Percentiles rank a stretch among this genome's conserved stretches.
These are phyloP conservation scores for Candida suzukii DNA, from an alignment of 805 yeast genomes.

Conservation along the genomic window DNA sequence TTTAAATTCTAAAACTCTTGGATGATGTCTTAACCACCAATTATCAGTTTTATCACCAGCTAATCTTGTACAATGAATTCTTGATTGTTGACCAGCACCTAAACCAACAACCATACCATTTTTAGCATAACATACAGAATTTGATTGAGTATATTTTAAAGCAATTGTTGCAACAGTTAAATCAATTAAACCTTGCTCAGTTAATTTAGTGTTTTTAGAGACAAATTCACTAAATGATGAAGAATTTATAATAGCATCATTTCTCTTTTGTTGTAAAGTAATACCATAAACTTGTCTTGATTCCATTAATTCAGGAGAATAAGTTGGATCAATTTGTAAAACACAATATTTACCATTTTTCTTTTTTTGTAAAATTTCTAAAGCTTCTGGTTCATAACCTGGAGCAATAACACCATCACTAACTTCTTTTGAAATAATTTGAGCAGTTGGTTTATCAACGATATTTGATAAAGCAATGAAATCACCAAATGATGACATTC, in stretches of 20 bases:
- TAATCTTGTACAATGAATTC: slow-evolving; percentile 98
- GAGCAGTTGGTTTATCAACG: slow-evolving; percentile 94
- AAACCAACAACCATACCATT: slow-evolving; percentile 99
- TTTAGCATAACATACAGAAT: slow-evolving; percentile 97
- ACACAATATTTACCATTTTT: slow-evolving; percentile 97
- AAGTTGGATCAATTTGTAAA: slow-evolving; percentile 93
- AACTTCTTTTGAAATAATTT: slow-evolving; percentile 94
- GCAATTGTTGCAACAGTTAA: slow-evolving; percentile 96
- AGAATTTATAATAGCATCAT: slow-evolving; percentile 91
- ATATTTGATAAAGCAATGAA: slow-evolving; percentile 95
- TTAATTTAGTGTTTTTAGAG: slow-evolving; percentile 75
- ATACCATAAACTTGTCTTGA: slow-evolving; percentile 95
- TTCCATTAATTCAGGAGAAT: slow-evolving; percentile 72
- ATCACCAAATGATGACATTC: slow-evolving; percentile 99
- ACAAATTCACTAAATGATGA: slow-evolving; percentile 89
- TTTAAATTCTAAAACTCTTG: slow-evolving; percentile 82
- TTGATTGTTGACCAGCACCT: slow-evolving; percentile 99
- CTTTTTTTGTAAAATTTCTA: slow-evolving; percentile 81
- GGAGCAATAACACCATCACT: slow-evolving; percentile 99
- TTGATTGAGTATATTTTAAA: slow-evolving; percentile 94
- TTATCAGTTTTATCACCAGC: slow-evolving; percentile 99
- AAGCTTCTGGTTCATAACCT: slow-evolving; percentile 88
- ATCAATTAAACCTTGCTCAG: slow-evolving; percentile 90
- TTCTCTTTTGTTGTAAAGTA: slow-evolving; percentile 92
- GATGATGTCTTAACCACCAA: slow-evolving; percentile 99